Conservation (phyloP, 192 early-diverging fungal genomes). For the Coemansia aciculifera region DNA sequence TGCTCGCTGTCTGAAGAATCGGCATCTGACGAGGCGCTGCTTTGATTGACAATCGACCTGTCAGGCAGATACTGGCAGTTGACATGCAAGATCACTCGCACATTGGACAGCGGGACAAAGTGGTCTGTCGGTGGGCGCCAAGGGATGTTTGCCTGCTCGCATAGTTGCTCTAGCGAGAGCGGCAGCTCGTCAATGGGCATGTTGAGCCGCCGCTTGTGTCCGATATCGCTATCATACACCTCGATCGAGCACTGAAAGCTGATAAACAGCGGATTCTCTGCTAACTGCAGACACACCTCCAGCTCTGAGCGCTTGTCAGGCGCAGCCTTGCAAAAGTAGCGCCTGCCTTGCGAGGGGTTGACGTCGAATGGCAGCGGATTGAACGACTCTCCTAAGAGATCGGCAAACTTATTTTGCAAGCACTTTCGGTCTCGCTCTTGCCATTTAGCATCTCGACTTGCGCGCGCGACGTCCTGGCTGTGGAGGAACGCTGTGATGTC, state of each 20-base stretch:
- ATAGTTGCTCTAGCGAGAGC: constrained; percentile 42
- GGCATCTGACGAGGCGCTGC: constrained; percentile 8
- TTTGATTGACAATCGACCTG: background rate
- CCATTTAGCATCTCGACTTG: constrained; percentile 37
- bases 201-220: constrained; percentile 37
- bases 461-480: constrained; percentile 51
- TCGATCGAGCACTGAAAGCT: constrained; percentile 52
- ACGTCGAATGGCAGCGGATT: constrained; percentile 30
- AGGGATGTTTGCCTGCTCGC: constrained; percentile 44
- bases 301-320: constrained; percentile 35
- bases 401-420: constrained; percentile 38
- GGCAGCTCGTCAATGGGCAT: constrained; percentile 50
- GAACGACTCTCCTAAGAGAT: constrained; percentile 46
- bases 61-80: constrained; percentile 51
- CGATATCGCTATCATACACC: constrained; percentile 27
- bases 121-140: constrained; percentile 51
- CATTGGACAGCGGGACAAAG: constrained; percentile 47
- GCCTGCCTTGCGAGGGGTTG: constrained; percentile 41
- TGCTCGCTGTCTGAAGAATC: constrained; percentile 14
- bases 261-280: constrained; percentile 50
- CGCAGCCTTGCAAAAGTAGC: constrained; percentile 44
- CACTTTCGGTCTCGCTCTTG: constrained; percentile 37
- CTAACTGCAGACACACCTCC: constrained; percentile 47
- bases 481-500: constrained; percentile 56
- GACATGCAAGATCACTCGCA: constrained; percentile 51